phyloP scores from a whole-genome alignment of 2,329 filamentous ascomycete species.

The Paracoccidioides brasiliensis region DNA sequence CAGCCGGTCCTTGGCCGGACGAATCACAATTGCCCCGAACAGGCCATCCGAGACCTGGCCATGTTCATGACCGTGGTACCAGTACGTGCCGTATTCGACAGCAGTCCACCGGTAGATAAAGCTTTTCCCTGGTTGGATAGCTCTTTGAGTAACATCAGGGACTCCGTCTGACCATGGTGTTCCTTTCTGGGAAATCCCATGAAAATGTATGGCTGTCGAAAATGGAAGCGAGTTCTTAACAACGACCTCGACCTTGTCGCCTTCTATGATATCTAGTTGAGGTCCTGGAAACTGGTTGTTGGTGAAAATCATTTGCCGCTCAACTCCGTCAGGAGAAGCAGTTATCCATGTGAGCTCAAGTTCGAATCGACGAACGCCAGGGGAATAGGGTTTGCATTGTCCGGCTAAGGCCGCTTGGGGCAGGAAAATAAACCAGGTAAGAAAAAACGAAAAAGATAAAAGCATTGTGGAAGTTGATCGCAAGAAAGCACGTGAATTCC shows the following conservation, averaged over 20 bases:
- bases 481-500: not conserved
- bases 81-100: slow-evolving; percentile 24
- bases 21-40: slow-evolving; percentile 40
- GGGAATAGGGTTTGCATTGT: not conserved
- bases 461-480: not conserved
- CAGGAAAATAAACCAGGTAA: not conserved
- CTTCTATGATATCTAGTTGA: slow-evolving; percentile 9
- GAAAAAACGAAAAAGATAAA: not conserved
- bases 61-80: slow-evolving; percentile 29
- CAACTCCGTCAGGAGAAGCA: slow-evolving; percentile 14
- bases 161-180: slow-evolving; percentile 15
- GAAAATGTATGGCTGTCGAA: slow-evolving; percentile 12
- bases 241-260: slow-evolving; percentile 8
- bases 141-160: slow-evolving; percentile 11
- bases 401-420: not conserved
- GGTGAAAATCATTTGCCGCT: slow-evolving; percentile 10
- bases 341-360: slow-evolving; percentile 7
- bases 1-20: slow-evolving; percentile 17
- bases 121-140: slow-evolving; percentile 12
- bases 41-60: slow-evolving; percentile 45
- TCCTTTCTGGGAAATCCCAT: slow-evolving; percentile 26
- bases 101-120: slow-evolving; percentile 25
- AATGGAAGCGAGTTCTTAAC: slow-evolving; percentile 10
- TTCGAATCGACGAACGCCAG: not conserved
- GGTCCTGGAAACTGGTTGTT: slow-evolving; percentile 13